A percentile compares a stretch with the other conserved stretches of the same genome.
phyloP scores from a whole-genome alignment of 495 filamentous ascomycete genomes.

The Aspergillus baeticus region DNA sequence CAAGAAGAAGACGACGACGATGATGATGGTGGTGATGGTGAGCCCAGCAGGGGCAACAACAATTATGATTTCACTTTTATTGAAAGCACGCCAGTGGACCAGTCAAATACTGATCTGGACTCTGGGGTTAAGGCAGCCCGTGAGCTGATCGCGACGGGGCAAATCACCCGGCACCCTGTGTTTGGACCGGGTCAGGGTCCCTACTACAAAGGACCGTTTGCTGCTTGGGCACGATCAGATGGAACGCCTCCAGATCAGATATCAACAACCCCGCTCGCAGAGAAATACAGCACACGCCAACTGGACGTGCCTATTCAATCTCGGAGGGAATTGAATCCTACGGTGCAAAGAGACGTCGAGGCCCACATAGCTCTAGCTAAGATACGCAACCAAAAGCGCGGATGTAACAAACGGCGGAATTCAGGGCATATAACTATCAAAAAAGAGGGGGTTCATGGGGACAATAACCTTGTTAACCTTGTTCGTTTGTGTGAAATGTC shows the following conservation, averaged over 20 bases:
- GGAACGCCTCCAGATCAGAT: slow-evolving; percentile 16
- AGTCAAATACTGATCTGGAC: slow-evolving; percentile 17
- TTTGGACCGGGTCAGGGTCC: slow-evolving; percentile 48
- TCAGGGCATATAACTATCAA: neutral
- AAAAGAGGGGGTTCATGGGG: neutral
- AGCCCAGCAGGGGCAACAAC: slow-evolving; percentile 24
- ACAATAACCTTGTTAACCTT: slow-evolving; percentile 13
- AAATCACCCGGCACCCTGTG: slow-evolving; percentile 37
- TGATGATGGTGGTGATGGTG: too few species aligned
- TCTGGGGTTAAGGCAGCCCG: slow-evolving; percentile 29
- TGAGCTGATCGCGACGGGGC: slow-evolving; percentile 31
- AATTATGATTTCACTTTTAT: slow-evolving; percentile 18
- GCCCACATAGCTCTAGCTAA: slow-evolving; percentile 23
- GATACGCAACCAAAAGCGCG: slow-evolving; percentile 27
- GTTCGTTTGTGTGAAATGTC: neutral
- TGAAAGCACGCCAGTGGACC: neutral
- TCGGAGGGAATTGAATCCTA: slow-evolving; percentile 23
- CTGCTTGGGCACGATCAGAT: slow-evolving; percentile 38
- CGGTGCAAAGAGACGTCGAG: slow-evolving; percentile 18
- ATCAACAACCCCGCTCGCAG: slow-evolving; percentile 17
- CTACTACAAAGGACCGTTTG: slow-evolving; percentile 45
- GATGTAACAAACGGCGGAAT: slow-evolving; percentile 18
- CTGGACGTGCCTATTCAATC: slow-evolving; percentile 24
- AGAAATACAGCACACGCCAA: slow-evolving; percentile 28
- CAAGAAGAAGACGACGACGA: too few species aligned